Base-by-base conservation (phyloP, 495 filamentous ascomycete genomes). In the Hypoxylon rickii region DNA sequence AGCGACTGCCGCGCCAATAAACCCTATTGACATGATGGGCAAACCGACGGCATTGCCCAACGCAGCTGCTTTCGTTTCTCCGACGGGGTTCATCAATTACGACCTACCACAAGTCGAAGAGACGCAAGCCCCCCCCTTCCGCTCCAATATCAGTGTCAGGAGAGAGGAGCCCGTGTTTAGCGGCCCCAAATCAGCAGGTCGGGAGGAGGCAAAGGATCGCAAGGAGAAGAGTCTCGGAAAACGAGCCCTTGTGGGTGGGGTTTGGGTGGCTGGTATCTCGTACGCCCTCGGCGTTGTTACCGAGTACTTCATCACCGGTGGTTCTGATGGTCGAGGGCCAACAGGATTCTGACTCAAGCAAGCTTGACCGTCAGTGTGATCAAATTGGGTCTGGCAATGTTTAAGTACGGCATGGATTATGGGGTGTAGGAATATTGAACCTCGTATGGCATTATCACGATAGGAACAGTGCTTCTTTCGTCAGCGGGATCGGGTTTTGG, bases 211-310 rank as follows among this genome's bases (percentile, higher is more conserved):
- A 7, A 65, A 44, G 15, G 48, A 39, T 49, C 32, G 56, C 21
- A 70, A 67, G 40, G 66, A 69, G 51, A 76, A 61, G 24, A 72
- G 69, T 26, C 33, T 73, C 11, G 57, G 77, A 2, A 83, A 76
- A 67, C 71, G 79, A 18, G 70, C 86, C 46, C 38, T 85, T 0
- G 54, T 85, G n/a, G 79, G 81, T 7, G 84, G 84, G 2, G 73
- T 69, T 0, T 83, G 79, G 65, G 79, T 85, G 0, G 88, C 80
- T 3, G 85, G 77, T 13, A 75, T 81, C 16, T 83, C 80, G 19
- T 92, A 90, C 71, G 82, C 82, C 2, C 63, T 89, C 33, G 87
- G 86, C 2, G 86, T 87, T n/a, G 78, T 86, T 11, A 71, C 73
- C 3, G 86, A 92, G 63, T 86, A 81, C 49, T 85, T 90, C 65